A percentile compares a stretch with the other conserved stretches of the same genome.
Conservation (phyloP, 2,329 filamentous ascomycete genomes). For the Hymenoscyphus albidus region DNA sequence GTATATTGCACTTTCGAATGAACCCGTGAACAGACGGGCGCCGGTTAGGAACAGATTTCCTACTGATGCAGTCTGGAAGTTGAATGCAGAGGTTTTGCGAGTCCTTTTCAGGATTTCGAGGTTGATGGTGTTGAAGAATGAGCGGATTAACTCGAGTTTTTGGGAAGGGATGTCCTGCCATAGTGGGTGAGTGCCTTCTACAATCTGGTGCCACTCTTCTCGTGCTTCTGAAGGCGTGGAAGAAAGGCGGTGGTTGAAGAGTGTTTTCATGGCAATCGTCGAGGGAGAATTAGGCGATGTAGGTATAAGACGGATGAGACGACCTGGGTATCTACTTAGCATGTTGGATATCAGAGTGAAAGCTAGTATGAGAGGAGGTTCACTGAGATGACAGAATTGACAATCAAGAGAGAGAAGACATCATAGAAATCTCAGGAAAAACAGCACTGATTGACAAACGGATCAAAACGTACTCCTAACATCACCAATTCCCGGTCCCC, state of each 20-base stretch:
- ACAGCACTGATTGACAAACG: not conserved
- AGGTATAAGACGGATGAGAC: slow-evolving; percentile 87
- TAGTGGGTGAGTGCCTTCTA: slow-evolving; percentile 74
- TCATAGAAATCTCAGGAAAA: not conserved
- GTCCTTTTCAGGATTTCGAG: slow-evolving; percentile 75
- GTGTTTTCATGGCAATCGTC: slow-evolving; percentile 68
- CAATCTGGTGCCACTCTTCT: slow-evolving; percentile 80
- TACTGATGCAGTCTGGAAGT: slow-evolving; percentile 71
- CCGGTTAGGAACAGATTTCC: slow-evolving; percentile 81
- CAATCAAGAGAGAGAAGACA: too few species aligned
- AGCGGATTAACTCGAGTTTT: slow-evolving; percentile 73
- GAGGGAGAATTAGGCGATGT: slow-evolving; percentile 55
- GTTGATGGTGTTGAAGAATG: slow-evolving; percentile 72
- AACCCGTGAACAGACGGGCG: slow-evolving; percentile 84
- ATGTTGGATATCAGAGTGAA: slow-evolving; percentile 6
- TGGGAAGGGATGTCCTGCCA: slow-evolving; percentile 69
- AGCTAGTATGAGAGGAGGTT: too few species aligned
- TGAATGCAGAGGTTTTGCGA: slow-evolving; percentile 68
- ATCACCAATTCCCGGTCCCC: slow-evolving; percentile 82
- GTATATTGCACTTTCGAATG: slow-evolving; percentile 89
- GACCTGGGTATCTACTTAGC: slow-evolving; percentile 48
- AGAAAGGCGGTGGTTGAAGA: slow-evolving; percentile 86
- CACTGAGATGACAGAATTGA: too few species aligned
- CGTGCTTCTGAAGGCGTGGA: slow-evolving; percentile 58
- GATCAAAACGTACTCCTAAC: slow-evolving; percentile 57